Evolutionary conservation across 1,139 yeast species (phyloP).

Genomic region (Candida sanyaensis): DNA sequence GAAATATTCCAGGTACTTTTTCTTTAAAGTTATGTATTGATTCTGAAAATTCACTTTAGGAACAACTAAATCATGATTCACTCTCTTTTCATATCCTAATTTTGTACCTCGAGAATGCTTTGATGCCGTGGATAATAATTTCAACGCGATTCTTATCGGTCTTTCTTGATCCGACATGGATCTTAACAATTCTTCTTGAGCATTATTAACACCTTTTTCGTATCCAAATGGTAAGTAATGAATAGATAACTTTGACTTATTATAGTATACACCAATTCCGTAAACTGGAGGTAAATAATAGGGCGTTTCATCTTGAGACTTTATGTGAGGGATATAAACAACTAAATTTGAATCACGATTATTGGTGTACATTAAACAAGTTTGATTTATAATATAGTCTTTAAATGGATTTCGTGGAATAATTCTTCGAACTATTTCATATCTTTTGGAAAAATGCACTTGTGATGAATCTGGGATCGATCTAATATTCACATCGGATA

Average conservation of each 20-base stretch:
- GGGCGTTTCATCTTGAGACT: constrained; percentile 65
- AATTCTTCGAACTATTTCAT: constrained; percentile 71
- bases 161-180: constrained; percentile 53
- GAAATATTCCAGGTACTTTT: constrained; percentile 71
- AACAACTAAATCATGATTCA: constrained; percentile 84
- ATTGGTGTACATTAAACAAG: constrained; percentile 57
- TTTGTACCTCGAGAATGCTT: constrained; percentile 85
- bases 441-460: constrained; percentile 37
- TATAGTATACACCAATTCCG: constrained; percentile 75
- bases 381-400: constrained; percentile 81
- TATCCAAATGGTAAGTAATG: constrained; percentile 71
- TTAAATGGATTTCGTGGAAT: constrained; percentile 89
- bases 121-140: constrained; percentile 74
- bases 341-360: constrained; percentile 44
- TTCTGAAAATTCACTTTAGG: constrained; percentile 83
- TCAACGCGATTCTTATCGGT: constrained; percentile 75
- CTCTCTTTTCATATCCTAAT: constrained; percentile 85
- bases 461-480: constrained; percentile 36
- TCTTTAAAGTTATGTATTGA: constrained; percentile 76
- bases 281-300: constrained; percentile 83
- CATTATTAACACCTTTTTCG: constrained; percentile 15
- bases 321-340: constrained; percentile 76
- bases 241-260: constrained; percentile 59
- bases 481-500: constrained; percentile 58
- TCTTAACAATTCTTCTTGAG: constrained; percentile 23